Conservation (phyloP, 371 early-diverging fungal species). For the Mortierella sp. region DNA sequence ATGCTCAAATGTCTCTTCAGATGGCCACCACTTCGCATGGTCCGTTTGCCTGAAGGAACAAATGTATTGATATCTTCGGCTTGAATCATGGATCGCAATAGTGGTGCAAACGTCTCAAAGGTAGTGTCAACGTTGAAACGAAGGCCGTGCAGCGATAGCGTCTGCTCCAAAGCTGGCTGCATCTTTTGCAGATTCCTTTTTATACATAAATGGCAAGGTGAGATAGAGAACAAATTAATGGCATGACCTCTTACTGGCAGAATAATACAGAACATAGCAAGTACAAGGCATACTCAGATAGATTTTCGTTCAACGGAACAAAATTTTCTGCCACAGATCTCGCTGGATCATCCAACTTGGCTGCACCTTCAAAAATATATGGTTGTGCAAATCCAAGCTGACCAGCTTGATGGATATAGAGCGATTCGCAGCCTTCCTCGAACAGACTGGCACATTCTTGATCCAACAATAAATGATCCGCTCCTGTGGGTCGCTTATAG, state of each 20-base stretch:
- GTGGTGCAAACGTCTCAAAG: constrained; percentile 33
- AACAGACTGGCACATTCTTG: constrained; percentile 34
- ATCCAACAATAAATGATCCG: constrained; percentile 45
- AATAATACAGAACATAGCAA: not conserved
- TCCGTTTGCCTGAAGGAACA: constrained; percentile 44
- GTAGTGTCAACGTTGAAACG: constrained; percentile 32
- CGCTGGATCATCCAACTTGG: constrained; percentile 24
- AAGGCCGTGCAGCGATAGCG: constrained; percentile 32
- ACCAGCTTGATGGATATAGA: constrained; percentile 10
- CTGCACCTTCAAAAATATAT: constrained; percentile 18
- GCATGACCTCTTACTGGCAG: not conserved
- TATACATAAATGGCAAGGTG: not conserved
- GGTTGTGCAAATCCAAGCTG: constrained; percentile 9
- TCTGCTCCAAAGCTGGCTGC: constrained; percentile 43
- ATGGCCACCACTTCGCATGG: constrained; percentile 54
- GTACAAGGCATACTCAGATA: constrained; percentile 22
- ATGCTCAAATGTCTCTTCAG: constrained; percentile 28
- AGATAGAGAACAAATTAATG: not conserved
- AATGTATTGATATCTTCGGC: constrained; percentile 30
- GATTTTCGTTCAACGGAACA: constrained; percentile 22
- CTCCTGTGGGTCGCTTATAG: constrained; percentile 38
- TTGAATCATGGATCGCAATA: constrained; percentile 36
- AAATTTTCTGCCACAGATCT: constrained; percentile 22
- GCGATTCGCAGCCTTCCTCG: constrained; percentile 35
- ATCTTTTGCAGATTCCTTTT: constrained; percentile 28